These are phyloP conservation scores for Botrytis deweyae DNA, from an alignment of 2,329 filamentous ascomycete species.

Conservation along the genomic window DNA sequence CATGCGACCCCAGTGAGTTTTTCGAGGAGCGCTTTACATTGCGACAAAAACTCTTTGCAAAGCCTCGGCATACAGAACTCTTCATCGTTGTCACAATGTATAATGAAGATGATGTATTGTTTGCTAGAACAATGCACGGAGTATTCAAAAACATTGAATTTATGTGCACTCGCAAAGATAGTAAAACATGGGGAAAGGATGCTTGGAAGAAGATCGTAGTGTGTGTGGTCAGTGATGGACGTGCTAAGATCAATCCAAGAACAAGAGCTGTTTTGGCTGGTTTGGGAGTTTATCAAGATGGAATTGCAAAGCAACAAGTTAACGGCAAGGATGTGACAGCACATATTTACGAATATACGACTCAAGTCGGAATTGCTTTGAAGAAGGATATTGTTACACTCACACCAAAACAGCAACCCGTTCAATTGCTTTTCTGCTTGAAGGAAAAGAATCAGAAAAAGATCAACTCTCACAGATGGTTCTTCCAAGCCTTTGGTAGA, in stretches of 20 bases:
- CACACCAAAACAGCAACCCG: conserved; percentile 98
- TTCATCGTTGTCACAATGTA: conserved; percentile 99
- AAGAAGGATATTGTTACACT: conserved; percentile 96
- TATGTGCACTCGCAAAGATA: conserved; percentile 90
- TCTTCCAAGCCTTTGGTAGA: conserved; percentile 96
- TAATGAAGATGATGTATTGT: conserved; percentile 96
- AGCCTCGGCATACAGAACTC: conserved; percentile 84
- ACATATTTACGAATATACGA: conserved; percentile 98
- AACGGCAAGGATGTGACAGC: conserved; percentile 94
- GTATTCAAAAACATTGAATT: conserved; percentile 98
- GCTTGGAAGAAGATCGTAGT: conserved; percentile 99
- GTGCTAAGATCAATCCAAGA: conserved; percentile 87
- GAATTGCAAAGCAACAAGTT: conserved; percentile 97
- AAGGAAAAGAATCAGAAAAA: conserved; percentile 99
- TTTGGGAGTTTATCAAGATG: conserved; percentile 97
- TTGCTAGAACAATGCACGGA: conserved; percentile 96
- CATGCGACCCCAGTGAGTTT: conserved; percentile 94
- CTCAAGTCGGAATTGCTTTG: conserved; percentile 96
- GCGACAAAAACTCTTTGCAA: conserved; percentile 83
- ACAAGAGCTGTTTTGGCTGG: conserved; percentile 93
- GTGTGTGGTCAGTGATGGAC: conserved; percentile 91
- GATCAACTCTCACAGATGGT: conserved; percentile 97
- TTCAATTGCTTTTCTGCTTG: conserved; percentile 96
- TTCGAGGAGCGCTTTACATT: conserved; percentile 85
- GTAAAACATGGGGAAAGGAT: conserved; percentile 91